Evolutionary conservation across 2,329 filamentous ascomycete genomes (phyloP).

Genomic region (Aspergillus oerlinghausenensis): DNA sequence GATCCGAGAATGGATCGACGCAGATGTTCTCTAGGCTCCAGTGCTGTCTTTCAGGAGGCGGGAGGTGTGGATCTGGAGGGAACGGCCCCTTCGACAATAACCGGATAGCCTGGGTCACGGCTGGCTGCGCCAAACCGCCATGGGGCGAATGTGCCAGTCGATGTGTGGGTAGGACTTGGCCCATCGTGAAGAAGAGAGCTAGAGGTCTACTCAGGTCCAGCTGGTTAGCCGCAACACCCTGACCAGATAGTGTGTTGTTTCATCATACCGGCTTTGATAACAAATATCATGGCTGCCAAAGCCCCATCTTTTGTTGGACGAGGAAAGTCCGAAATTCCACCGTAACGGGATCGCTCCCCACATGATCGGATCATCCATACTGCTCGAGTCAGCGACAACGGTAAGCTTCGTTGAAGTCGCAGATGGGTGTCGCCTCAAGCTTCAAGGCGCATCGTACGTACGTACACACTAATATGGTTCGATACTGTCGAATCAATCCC

Average conservation of each 20-base stretch:
- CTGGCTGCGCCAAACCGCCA: constrained; percentile 87
- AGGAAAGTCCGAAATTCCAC: constrained; percentile 63
- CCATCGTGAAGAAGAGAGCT: constrained; percentile 77
- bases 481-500: constrained; percentile 55
- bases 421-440: constrained; percentile 12
- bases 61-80: constrained; percentile 44
- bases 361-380: constrained; percentile 87
- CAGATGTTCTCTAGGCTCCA: constrained; percentile 41
- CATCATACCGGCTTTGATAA: constrained; percentile 71
- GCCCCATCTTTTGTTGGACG: constrained; percentile 73
- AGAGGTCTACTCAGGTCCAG: constrained; percentile 49
- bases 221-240: constrained; percentile 3
- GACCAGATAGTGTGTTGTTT: not conserved
- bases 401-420: constrained; percentile 22
- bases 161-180: constrained; percentile 88
- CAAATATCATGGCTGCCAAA: constrained; percentile 94
- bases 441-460: constrained; percentile 34
- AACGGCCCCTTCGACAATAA: constrained; percentile 68
- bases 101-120: constrained; percentile 77
- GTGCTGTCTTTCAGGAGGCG: constrained; percentile 29
- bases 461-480: constrained; percentile 85
- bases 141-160: constrained; percentile 70
- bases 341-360: constrained; percentile 82
- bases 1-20: constrained; percentile 45
- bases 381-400: constrained; percentile 39